Base-by-base conservation (phyloP, 148 eudicot genomes). In the Suaeda aralocaspica region DNA sequence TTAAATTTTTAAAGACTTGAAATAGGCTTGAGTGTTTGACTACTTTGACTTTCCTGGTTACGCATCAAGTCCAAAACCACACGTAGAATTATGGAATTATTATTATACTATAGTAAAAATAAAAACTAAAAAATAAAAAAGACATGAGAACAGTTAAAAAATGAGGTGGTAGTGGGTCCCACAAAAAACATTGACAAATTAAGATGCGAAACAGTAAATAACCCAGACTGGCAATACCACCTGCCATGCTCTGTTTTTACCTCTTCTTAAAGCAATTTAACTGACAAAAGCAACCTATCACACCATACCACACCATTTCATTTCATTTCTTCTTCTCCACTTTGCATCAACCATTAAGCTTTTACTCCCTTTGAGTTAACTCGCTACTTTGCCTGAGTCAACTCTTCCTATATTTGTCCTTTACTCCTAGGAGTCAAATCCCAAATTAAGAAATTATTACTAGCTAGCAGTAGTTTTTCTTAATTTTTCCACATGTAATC, bases 281-380 rank as follows among this genome's bases (percentile, higher is more conserved):
- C 75, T 72, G 75, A 72, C 75, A 71, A 49, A 71, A 71, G 74
- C 74, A 71, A 71, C n/a, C n/a, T 60, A 21, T 19, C 68, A 10
- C 33, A 24, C 25, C 22, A 15, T 36, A 5, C 16, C 50, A 13
- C 53, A 18, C 24, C 53, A 18, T 14, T 59, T 18, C 44, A 24
- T 41, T 26, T 19, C 16, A 28, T 64, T 30, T 42, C 41, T 33
- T 21, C 26, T 34, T 48, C 44, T 18, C 33, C 18, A 16, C 16
- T 31, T 26, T 33, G 2, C 58, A 15, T 21, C 15, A 34, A 42
- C 56, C 28, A 41, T 19, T 19, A 3, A 3, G 19, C 3, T 4
- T 13, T 46, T 46, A 46, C 66, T 11, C 46, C n/a, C n/a, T n/a
- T 34, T 34, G 42, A 59, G 42, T 59, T 31, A 41, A 41, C 48